These are phyloP conservation scores for Rutidosis leptorrhynchoides DNA, from an alignment of 129 eudicot genomes.

Conservation along the genomic window DNA sequence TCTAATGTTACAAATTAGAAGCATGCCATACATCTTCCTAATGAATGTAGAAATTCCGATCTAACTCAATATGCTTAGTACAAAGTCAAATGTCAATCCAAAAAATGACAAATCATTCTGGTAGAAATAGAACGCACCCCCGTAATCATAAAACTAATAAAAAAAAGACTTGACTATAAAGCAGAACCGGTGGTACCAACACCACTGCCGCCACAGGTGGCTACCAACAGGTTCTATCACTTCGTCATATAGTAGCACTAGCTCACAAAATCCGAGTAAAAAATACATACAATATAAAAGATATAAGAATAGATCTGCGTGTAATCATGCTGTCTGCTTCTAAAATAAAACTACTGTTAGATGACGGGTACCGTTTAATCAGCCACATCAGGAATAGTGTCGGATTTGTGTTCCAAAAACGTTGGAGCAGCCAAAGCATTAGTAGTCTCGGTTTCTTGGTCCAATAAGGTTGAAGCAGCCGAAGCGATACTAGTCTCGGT, in stretches of 20 bases:
- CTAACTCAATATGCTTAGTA: background rate
- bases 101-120: background rate
- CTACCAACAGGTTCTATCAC: slow-evolving; percentile 5
- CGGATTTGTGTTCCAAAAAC: background rate
- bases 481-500: background rate
- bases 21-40: background rate
- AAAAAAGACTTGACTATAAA: background rate
- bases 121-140: slow-evolving; percentile 14
- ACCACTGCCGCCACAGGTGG: background rate
- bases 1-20: slow-evolving; percentile 15
- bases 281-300: slow-evolving; percentile 10
- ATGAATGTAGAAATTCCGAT: background rate
- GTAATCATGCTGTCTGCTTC: slow-evolving; percentile 1
- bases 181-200: background rate
- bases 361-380: background rate
- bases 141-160: background rate
- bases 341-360: slow-evolving; percentile 8
- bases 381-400: background rate
- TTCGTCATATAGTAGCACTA: slow-evolving; percentile 7
- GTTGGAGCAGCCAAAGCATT: background rate
- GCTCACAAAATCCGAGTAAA: slow-evolving; percentile 24
- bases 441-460: background rate
- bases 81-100: background rate
- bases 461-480: slow-evolving; percentile 2
- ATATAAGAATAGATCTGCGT: slow-evolving; percentile 6